These are phyloP conservation scores for Metschnikowia baotianmanensis DNA, from an alignment of 805 yeast species.

Conservation along the genomic window DNA sequence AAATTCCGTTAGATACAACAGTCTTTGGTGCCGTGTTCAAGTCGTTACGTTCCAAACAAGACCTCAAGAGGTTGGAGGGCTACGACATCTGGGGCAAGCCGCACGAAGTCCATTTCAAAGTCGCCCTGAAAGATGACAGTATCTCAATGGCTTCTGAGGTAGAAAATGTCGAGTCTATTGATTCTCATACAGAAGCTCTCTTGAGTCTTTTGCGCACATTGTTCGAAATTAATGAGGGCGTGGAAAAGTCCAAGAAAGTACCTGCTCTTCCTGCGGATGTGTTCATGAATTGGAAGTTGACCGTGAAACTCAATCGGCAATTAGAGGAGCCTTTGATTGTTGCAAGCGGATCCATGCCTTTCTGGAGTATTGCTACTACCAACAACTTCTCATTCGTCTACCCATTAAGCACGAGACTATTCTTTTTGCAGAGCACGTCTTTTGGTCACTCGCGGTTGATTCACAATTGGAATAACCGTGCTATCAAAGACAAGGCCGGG, in stretches of 20 bases:
- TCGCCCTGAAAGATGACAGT: background rate
- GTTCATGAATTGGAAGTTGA: slow-evolving; percentile 75
- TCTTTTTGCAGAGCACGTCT: slow-evolving; percentile 81
- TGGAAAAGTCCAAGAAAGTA: slow-evolving; percentile 17
- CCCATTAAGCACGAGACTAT: slow-evolving; percentile 76
- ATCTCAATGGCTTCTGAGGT: slow-evolving; percentile 9
- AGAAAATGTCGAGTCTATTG: slow-evolving; percentile 24
- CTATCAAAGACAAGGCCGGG: slow-evolving; percentile 26
- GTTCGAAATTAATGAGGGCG: slow-evolving; percentile 35
- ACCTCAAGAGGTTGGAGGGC: slow-evolving; percentile 41
- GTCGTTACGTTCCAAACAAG: slow-evolving; percentile 38
- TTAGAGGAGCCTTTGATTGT: slow-evolving; percentile 86
- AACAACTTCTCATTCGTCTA: slow-evolving; percentile 75
- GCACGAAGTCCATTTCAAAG: slow-evolving; percentile 49
- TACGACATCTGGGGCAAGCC: slow-evolving; percentile 55
- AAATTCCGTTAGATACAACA: slow-evolving; percentile 63
- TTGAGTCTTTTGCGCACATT: slow-evolving; percentile 49
- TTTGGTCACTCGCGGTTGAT: slow-evolving; percentile 86
- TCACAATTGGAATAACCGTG: slow-evolving; percentile 62
- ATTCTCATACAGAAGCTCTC: slow-evolving; percentile 35
- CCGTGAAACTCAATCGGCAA: slow-evolving; percentile 84
- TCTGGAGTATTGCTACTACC: slow-evolving; percentile 78
- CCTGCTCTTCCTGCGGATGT: slow-evolving; percentile 17
- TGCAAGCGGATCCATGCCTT: slow-evolving; percentile 81
- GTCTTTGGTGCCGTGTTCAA: slow-evolving; percentile 72